Conservation (phyloP, 2,329 filamentous ascomycete genomes). For the Trichoderma oligosporum region DNA sequence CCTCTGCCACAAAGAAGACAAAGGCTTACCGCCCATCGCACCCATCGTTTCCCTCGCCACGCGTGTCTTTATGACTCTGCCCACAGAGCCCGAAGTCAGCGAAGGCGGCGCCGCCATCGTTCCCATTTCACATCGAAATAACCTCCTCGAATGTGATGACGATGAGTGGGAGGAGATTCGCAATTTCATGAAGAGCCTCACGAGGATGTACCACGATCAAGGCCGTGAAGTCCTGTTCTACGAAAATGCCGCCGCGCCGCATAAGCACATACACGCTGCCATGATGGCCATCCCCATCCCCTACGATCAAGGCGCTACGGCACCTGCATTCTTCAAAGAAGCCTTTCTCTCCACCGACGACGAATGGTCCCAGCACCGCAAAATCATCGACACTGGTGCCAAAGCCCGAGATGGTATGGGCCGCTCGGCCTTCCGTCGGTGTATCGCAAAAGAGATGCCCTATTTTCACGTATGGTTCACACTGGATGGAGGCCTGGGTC, state of each 20-base stretch:
- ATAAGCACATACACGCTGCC: conserved; percentile 76
- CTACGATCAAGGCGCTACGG: conserved; percentile 83
- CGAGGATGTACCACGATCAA: conserved; percentile 89
- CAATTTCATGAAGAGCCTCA: conserved; percentile 98
- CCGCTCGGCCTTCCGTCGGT: conserved; percentile 74
- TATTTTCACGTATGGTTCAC: conserved; percentile 98
- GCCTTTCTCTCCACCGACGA: conserved; percentile 84
- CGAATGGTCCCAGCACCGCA: conserved; percentile 94
- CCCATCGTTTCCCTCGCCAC: conserved; percentile 84
- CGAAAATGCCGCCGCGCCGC: conserved; percentile 85
- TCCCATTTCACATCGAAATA: conserved; percentile 79
- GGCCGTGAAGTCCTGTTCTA: conserved; percentile 94
- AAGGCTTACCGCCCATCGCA: conserved; percentile 68
- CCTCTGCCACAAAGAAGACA: conserved; percentile 87
- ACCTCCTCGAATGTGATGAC: conserved; percentile 95
- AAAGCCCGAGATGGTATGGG: conserved; percentile 62
- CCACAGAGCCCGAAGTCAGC: conserved; percentile 83
- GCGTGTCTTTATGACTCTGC: conserved; percentile 79
- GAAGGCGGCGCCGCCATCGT: conserved; percentile 83
- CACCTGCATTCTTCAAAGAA: conserved; percentile 92
- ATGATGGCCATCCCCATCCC: conserved; percentile 85
- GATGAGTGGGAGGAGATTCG: conserved; percentile 99
- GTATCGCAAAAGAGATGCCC: conserved; percentile 90
- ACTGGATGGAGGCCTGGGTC: conserved; percentile 85
- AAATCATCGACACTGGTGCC: conserved; percentile 83